Percentiles rank a stretch among this genome's conserved stretches.
Conservation (phyloP, 2,329 filamentous ascomycete species). For the Cordyceps cateniannulata region DNA sequence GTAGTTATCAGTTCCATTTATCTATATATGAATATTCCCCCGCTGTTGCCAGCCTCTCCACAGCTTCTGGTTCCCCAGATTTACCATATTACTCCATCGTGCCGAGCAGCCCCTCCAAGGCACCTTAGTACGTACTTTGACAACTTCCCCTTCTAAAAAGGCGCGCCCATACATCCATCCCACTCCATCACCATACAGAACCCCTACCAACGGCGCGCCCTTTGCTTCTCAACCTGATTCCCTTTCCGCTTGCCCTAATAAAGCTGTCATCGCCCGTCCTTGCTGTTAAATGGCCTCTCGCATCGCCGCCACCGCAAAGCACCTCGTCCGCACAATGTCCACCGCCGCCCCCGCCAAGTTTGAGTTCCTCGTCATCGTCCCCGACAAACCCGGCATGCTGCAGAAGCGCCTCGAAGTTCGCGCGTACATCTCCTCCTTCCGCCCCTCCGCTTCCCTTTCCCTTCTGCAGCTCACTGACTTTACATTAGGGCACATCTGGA, state of each 20-base stretch:
- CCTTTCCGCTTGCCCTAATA: neutral
- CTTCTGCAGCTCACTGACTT: neutral
- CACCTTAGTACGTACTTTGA: neutral
- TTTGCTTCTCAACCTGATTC: neutral
- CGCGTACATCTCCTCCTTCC: conserved; percentile 30
- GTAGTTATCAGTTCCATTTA: no score
- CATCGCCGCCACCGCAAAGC: conserved; percentile 7
- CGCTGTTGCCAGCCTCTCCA: no score
- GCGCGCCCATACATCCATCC: neutral
- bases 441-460: neutral
- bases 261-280: neutral
- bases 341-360: conserved; percentile 32
- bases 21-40: no score
- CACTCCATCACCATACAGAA: neutral
- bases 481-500: conserved; percentile 45
- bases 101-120: neutral
- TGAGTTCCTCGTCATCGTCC: conserved; percentile 65
- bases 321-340: conserved; percentile 23
- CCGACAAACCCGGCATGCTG: conserved; percentile 55
- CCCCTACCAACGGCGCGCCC: neutral
- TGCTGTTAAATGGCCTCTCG: conserved; percentile 4
- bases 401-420: conserved; percentile 57
- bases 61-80: neutral
- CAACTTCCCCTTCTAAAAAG: neutral
- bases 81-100: neutral